A percentile compares a stretch with the other conserved stretches of the same genome.
These are phyloP conservation scores for Phytophthora chlamydospora DNA, from an alignment of 352 stramenopile genomes.

Conservation along the genomic window DNA sequence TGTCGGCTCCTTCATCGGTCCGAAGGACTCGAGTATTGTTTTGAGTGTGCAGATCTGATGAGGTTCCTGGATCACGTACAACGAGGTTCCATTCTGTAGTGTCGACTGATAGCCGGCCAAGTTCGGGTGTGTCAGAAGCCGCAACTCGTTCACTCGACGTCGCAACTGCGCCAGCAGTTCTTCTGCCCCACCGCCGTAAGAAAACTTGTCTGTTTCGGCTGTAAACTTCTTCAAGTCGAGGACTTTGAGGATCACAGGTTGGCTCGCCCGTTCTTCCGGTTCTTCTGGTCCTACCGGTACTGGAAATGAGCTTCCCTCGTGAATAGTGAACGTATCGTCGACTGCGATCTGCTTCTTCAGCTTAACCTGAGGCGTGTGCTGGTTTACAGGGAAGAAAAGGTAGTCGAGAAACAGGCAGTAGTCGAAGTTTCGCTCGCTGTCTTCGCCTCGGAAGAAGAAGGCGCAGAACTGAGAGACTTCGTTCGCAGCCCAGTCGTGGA, in stretches of 20 bases:
- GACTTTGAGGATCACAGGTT: conserved; percentile 28
- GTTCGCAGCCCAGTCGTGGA: conserved; percentile 38
- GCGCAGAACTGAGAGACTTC: conserved; percentile 43
- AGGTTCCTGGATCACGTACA: conserved; percentile 47
- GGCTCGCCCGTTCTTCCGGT: not conserved
- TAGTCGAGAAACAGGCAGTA: conserved; percentile 60
- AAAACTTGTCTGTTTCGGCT: conserved; percentile 6
- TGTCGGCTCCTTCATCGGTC: conserved; percentile 73
- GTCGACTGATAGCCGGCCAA: conserved; percentile 46
- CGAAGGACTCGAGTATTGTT: conserved; percentile 74
- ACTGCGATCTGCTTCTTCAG: conserved; percentile 24
- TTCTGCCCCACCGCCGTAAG: conserved; percentile 3
- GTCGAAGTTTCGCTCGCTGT: conserved; percentile 34
- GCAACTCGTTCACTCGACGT: conserved; percentile 44
- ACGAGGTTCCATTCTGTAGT: conserved; percentile 33
- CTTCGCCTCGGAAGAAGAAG: conserved; percentile 40
- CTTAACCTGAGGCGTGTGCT: conserved; percentile 13
- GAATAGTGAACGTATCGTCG: conserved; percentile 24
- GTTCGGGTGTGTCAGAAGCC: conserved; percentile 52
- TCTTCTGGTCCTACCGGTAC: conserved; percentile 10
- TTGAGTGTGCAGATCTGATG: conserved; percentile 54
- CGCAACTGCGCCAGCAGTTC: conserved; percentile 28
- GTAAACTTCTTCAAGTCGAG: conserved; percentile 13
- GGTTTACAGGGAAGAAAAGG: conserved; percentile 57
- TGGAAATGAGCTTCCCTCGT: conserved; percentile 22